A percentile compares a stretch with the other conserved stretches of the same genome.
These are phyloP conservation scores for Mycena rebaudengoi DNA, from an alignment of 768 basidiomycete species.

Conservation along the genomic window DNA sequence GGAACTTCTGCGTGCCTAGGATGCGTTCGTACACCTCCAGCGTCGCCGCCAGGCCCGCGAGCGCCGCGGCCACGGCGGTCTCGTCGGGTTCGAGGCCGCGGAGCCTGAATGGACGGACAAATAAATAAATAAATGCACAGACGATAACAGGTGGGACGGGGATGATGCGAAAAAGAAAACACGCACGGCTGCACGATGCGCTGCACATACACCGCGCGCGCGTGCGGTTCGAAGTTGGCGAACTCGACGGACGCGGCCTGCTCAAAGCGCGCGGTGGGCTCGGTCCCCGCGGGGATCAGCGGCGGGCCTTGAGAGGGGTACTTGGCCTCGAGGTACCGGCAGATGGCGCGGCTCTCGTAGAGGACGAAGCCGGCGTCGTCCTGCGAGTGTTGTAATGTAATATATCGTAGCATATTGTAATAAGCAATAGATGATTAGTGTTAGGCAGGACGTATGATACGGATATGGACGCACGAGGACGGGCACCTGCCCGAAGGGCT, in stretches of 20 bases:
- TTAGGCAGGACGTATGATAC: too few species aligned
- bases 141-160: too few species aligned
- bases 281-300: conserved; percentile 44
- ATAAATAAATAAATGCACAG: too few species aligned
- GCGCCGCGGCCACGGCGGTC: conserved; percentile 34
- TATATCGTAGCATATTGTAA: too few species aligned
- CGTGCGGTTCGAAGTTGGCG: neutral
- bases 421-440: too few species aligned
- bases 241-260: conserved; percentile 7
- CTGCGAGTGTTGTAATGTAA: too few species aligned
- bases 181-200: conserved; percentile 5
- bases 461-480: conserved; percentile 32
- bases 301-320: conserved; percentile 45
- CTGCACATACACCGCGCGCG: neutral
- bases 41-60: conserved; percentile 42
- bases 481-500: conserved; percentile 58
- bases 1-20: conserved; percentile 59
- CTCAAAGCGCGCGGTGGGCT: conserved; percentile 34
- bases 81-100: conserved; percentile 31
- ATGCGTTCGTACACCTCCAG: conserved; percentile 63
- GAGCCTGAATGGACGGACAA: neutral
- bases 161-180: too few species aligned
- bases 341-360: conserved; percentile 56
- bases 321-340: conserved; percentile 53
- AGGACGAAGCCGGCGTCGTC: conserved; percentile 55